These are phyloP conservation scores for Linum usitatissimum DNA, from an alignment of 345 rosid species.

Conservation along the genomic window DNA sequence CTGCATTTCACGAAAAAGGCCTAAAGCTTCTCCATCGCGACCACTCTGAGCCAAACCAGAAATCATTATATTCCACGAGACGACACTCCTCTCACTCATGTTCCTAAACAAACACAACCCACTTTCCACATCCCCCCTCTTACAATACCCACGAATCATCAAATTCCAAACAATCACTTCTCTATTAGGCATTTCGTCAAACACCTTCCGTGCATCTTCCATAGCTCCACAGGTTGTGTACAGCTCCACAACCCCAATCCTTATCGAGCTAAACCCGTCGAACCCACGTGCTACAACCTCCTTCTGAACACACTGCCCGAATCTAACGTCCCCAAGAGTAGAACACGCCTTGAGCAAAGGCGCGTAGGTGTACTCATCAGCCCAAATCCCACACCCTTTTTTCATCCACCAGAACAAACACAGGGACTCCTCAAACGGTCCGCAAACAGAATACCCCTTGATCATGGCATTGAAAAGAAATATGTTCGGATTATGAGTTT, in stretches of 20 bases:
- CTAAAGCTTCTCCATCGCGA: conserved; percentile 46
- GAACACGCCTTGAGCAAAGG: conserved; percentile 63
- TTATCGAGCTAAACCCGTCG: conserved; percentile 33
- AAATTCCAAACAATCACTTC: conserved; percentile 58
- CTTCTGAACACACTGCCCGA: conserved; percentile 43
- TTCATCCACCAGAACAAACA: conserved; percentile 40
- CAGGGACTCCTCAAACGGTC: conserved; percentile 40
- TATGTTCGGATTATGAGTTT: conserved; percentile 35
- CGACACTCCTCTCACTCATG: conserved; percentile 48
- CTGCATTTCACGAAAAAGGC: conserved; percentile 48
- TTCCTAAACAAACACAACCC: conserved; percentile 40
- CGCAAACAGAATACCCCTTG: conserved; percentile 46
- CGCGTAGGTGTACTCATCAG: conserved; percentile 63
- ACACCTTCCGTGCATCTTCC: conserved; percentile 47
- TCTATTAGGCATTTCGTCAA: conserved; percentile 42
- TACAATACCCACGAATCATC: conserved; percentile 54
- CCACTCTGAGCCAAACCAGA: conserved; percentile 46
- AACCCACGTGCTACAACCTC: conserved; percentile 40
- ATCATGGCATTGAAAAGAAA: conserved; percentile 52
- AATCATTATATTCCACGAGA: conserved; percentile 63
- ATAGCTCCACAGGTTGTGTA: conserved; percentile 32
- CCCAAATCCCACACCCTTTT: conserved; percentile 38
- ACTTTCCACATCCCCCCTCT: conserved; percentile 36
- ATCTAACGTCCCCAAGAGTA: conserved; percentile 18
- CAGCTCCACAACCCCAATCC: conserved; percentile 54